Evolutionary conservation across 805 yeast genomes (phyloP), one percentile per base, ranked within the genome.

Genomic region (Torulaspora delbrueckii): DNA sequence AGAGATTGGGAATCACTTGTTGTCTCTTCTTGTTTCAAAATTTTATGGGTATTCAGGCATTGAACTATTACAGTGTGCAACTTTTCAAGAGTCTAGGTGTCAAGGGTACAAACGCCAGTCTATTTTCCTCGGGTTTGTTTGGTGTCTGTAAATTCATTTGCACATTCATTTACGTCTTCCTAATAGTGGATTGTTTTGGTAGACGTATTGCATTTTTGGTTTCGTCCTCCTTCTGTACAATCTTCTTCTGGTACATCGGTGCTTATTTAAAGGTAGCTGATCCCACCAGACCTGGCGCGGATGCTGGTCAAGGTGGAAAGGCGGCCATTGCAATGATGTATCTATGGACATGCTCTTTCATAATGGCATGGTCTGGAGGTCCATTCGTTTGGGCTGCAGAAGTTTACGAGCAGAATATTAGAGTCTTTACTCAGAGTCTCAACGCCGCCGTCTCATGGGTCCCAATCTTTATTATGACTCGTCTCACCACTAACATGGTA

Each of bases 11-110:
- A 1, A 54, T 73, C 39, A 64, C 76, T 4, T 62, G 70, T 1
- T 60, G 71, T 3, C 53, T 70, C 26, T 72, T 72, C 52, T 57
- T 68, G 48, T 63, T 74, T 58, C 78, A 73, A 48, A 73, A 73
- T 51, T 68, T 75, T 18, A 69, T 69, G 46, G 79, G 79, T 30
- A 73, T 76, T 53, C 70, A 74, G 50, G 76, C 78, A 32, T 67
- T 76, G 42, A 74, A 72, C 37, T 77, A 77, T 56, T 77, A 76
- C 56, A 74, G 80, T n/a, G 79, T 79, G 19, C 67, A 71, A 8
- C 67, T 77, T 35, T 75, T 77, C 60, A 63, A 69, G 49, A 67
- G 77, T 3, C 66, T 77, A 46, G 81, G 82, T 13, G 68, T 77
- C 14, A 58, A 58, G 27, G 75, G 78, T 1, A 57, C 71, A 6